Percentiles rank a stretch among this genome's conserved stretches.
phyloP scores from a whole-genome alignment of 2,329 filamentous ascomycete genomes.

The Cladosporium sp. region DNA sequence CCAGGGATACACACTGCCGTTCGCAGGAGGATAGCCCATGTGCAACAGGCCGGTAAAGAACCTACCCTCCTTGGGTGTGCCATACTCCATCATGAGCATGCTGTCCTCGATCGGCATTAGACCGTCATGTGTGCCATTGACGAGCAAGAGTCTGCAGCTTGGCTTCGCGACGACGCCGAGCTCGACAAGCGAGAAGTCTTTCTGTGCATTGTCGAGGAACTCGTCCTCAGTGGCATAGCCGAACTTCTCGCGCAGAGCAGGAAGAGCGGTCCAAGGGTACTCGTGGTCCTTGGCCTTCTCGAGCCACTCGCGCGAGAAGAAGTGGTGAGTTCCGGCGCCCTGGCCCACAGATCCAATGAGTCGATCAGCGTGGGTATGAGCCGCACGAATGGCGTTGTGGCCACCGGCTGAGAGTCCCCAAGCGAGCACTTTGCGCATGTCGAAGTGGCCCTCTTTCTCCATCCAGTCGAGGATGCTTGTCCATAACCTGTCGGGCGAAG shows the following conservation, averaged over 20 bases:
- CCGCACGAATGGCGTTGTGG: constrained; percentile 62
- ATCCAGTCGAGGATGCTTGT: constrained; percentile 61
- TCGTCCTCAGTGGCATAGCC: constrained; percentile 56
- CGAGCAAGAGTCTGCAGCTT: constrained; percentile 54
- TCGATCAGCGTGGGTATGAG: constrained; percentile 58
- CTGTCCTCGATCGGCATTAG: constrained; percentile 67
- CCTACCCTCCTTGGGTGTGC: constrained; percentile 61
- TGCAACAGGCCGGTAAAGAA: constrained; percentile 60
- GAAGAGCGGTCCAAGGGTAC: constrained; percentile 40
- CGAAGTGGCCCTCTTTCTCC: constrained; percentile 46
- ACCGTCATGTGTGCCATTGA: constrained; percentile 60
- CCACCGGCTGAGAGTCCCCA: constrained; percentile 53
- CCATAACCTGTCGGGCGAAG: constrained; percentile 59
- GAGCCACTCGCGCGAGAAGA: constrained; percentile 58
- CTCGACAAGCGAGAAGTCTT: constrained; percentile 60
- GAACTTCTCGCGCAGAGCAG: constrained; percentile 56
- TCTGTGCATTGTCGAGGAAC: constrained; percentile 52
- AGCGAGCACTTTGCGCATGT: constrained; percentile 54
- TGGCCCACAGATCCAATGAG: constrained; percentile 58
- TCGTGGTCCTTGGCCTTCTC: constrained; percentile 61
- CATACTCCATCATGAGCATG: constrained; percentile 61
- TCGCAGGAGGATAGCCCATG: constrained; percentile 64
- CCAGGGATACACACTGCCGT: constrained; percentile 57
- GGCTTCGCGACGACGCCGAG: constrained; percentile 54
- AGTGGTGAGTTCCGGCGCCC: constrained; percentile 60